phyloP scores from a whole-genome alignment of 1,284 basidiomycete genomes.

The Tilletia horrida region DNA sequence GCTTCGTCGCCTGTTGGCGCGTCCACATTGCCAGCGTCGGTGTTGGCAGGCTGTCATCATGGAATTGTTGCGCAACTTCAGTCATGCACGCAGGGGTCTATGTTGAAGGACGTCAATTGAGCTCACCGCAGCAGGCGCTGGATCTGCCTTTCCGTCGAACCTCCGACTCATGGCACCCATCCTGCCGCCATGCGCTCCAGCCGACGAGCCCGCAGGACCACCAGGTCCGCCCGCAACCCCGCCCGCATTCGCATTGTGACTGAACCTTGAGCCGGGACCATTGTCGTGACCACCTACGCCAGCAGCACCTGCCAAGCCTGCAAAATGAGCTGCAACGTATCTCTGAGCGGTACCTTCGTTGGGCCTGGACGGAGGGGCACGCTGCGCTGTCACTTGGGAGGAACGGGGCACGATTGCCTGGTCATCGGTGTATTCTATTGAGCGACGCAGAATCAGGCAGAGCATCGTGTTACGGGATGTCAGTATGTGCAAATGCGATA shows the following conservation, averaged over 20 bases:
- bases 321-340: slow-evolving; percentile 65
- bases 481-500: too few relatives aligned
- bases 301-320: slow-evolving; percentile 3
- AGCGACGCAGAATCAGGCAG: not conserved
- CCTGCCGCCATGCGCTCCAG: not conserved
- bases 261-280: slow-evolving; percentile 33
- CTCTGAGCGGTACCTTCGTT: slow-evolving; percentile 89
- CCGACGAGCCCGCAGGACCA: not conserved
- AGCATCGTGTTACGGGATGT: not conserved
- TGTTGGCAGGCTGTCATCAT: not conserved
- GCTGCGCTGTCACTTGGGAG: slow-evolving; percentile 86
- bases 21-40: not conserved
- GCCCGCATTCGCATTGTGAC: slow-evolving; percentile 15
- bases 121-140: slow-evolving; percentile 20
- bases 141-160: slow-evolving; percentile 74
- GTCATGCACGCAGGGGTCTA: too few relatives aligned
- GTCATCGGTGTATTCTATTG: slow-evolving; percentile 88
- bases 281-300: not conserved
- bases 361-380: slow-evolving; percentile 75
- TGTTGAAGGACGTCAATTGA: not conserved
- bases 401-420: slow-evolving; percentile 85
- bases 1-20: slow-evolving; percentile 37
- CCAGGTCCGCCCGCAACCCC: not conserved
- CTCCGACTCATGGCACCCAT: slow-evolving; percentile 69
- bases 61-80: not conserved